Conservation (phyloP, 352 stramenopile species). For the Globisporangium cederbergense region DNA sequence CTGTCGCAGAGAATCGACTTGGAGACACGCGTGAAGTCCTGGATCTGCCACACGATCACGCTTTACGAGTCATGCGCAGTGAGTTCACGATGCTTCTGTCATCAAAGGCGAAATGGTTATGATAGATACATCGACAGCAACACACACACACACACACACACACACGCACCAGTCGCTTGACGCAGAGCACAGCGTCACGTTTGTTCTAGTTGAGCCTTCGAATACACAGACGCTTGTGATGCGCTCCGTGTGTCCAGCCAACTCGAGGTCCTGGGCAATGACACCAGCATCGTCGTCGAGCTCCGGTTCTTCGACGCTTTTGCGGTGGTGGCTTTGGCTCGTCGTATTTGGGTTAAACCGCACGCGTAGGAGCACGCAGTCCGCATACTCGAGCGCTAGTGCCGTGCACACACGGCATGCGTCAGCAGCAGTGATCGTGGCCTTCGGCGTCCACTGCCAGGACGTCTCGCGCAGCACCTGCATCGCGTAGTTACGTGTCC, state of each 20-base stretch:
- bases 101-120: background rate
- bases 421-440: constrained; percentile 34
- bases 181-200: constrained; percentile 45
- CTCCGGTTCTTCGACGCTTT: constrained; percentile 18
- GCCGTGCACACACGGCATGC: constrained; percentile 31
- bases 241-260: constrained; percentile 45
- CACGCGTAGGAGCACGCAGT: constrained; percentile 48
- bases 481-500: constrained; percentile 19
- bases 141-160: constrained; percentile 19
- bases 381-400: constrained; percentile 46
- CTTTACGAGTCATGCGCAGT: constrained; percentile 22
- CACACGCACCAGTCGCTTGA: constrained; percentile 57
- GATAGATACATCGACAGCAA: background rate
- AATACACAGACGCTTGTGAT: constrained; percentile 38
- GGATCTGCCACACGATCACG: constrained; percentile 61
- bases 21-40: constrained; percentile 20
- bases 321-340: background rate
- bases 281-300: constrained; percentile 14
- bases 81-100: background rate
- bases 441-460: constrained; percentile 48
- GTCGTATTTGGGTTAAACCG: background rate
- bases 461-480: constrained; percentile 29
- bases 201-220: constrained; percentile 1
- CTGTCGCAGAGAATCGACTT: constrained; percentile 42
- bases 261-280: constrained; percentile 32